Evolutionary conservation across 495 filamentous ascomycete genomes (phyloP), one percentile per base, ranked within the genome.

Genomic region (Trypethelium eluteriae): DNA sequence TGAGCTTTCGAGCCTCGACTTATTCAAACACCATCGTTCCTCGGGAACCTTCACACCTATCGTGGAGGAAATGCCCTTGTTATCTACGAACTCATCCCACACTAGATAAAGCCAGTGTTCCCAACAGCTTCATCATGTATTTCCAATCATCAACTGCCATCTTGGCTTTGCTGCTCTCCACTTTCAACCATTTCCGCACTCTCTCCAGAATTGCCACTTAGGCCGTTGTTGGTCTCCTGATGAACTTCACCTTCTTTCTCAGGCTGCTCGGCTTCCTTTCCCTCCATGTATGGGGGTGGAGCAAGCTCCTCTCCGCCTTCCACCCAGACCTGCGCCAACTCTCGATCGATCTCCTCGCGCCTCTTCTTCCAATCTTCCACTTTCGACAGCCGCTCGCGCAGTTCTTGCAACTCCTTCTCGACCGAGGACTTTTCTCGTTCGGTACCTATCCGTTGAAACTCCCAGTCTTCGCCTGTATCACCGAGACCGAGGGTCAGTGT

Each of bases 361-460:
- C 95, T 84, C 62, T 77, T 75, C 81, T 92, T 89, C 91, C 90
- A 93, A 72, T 87, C 81, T 57, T 93, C 90, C 0, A 96, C 93
- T 74, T 89, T 87, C 25, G 83, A 84, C 3, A 98, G 77, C 14
- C 86, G 82, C 74, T 92, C 90, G 47, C 86, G 86, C 56, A 99
- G 79, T 69, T 94, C 90, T 62, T 88, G 82, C 50, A 99, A 76
- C 76, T 99, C 95, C 71, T 86, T 87, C 80, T 96, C 92, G 1
- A 96, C 93, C 7, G 88, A 87, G 72, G 91, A 86, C 77, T 93
- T 94, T 81, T 99, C 95, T 70, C 87, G 82, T 73, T 90, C 89
- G 0, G 92, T 97, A 50, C 95, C 95, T 68, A 99, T 96, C 56
- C 91, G 81, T 72, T 96, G 90, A 72, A 96, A 87, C 66, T 91